These are phyloP conservation scores for Vitis vinifera DNA, from an alignment of 164 flowering plant species.

Conservation along the genomic window DNA sequence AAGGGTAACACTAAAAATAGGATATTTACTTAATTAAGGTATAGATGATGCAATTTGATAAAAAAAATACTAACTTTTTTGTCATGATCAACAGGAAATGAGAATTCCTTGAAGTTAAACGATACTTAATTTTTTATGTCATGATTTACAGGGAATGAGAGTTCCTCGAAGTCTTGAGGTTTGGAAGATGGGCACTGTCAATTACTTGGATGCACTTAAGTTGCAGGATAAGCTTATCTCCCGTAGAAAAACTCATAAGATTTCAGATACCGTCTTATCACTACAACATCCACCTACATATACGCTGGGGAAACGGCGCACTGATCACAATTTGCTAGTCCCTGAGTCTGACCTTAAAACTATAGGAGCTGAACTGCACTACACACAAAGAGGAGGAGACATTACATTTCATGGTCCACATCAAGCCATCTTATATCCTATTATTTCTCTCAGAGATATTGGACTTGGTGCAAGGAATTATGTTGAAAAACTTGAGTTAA, in stretches of 20 bases:
- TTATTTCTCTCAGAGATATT: slow-evolving; percentile 67
- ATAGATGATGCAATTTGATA: too few species aligned
- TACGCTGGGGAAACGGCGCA: slow-evolving; percentile 83
- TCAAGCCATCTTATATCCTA: slow-evolving; percentile 87
- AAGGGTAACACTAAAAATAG: too few species aligned
- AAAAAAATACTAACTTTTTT: too few species aligned
- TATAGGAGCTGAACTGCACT: slow-evolving; percentile 89
- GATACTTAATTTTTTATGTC: not conserved
- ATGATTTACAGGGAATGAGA: slow-evolving; percentile 47
- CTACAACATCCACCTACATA: slow-evolving; percentile 94
- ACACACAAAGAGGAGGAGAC: slow-evolving; percentile 93
- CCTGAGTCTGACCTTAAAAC: slow-evolving; percentile 56
- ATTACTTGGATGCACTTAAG: slow-evolving; percentile 71
- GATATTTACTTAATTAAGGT: too few species aligned
- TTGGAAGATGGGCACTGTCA: slow-evolving; percentile 79
- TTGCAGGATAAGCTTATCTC: slow-evolving; percentile 78
- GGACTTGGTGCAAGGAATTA: slow-evolving; percentile 83
- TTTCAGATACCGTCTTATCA: slow-evolving; percentile 68
- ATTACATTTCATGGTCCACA: slow-evolving; percentile 92
- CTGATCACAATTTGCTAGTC: slow-evolving; percentile 76
- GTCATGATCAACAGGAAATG: too few species aligned
- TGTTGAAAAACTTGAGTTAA: slow-evolving; percentile 79
- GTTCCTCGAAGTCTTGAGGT: slow-evolving; percentile 57
- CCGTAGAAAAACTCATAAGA: slow-evolving; percentile 55
- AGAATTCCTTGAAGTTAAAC: too few species aligned